Base-by-base conservation (phyloP, 2,329 filamentous ascomycete genomes). In the Pseudopithomyces maydicus region DNA sequence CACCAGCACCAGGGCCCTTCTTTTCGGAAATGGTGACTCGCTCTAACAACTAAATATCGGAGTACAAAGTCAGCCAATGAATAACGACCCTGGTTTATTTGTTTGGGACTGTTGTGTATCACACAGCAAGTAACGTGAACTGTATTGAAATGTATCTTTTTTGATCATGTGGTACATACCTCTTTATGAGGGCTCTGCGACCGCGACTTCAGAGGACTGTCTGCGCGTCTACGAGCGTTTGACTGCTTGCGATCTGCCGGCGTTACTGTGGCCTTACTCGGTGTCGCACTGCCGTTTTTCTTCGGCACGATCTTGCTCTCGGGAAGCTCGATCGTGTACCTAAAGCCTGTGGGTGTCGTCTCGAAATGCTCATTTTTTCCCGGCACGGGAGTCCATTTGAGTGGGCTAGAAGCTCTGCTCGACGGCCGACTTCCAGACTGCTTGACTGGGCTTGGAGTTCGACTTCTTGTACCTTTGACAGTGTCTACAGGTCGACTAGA, bases 251-350 rank as follows among this genome's bases (percentile, higher is more conserved):
- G 19, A 20, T 42, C 22, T 22, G 20, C 35, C 12, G 11, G 20
- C 15, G 8, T 23, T 7, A 41, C 11, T 26, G 35, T 39, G 20
- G 35, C 35, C 46, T 49, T 49, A 20, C 15, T 38, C 5, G 46
- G 33, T 12, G 20, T 49, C 11, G 46, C 20, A 20, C 22, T 19
- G 41, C 36, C 43, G 8, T 52, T 29, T 22, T 52, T 42, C 47
- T 51, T 51, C 32, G 47, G 47, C 20, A 33, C 47, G 15, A 56
- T 56, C 33, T 51, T 56, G n/a, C 43, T 51, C 39, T 51, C 47
- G 6, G 46, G 39, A 12, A 56, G 43, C 49, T 47, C 46, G 7
- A 38, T 42, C 1, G 35, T 52, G n/a, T 52, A 52, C 2, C 38
- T 39, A 26, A 56, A 52, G 2, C 43, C 42, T 17, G 38, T 53